phyloP scores from a whole-genome alignment of 495 filamentous ascomycete genomes.

The Sphaerosporella brunnea region DNA sequence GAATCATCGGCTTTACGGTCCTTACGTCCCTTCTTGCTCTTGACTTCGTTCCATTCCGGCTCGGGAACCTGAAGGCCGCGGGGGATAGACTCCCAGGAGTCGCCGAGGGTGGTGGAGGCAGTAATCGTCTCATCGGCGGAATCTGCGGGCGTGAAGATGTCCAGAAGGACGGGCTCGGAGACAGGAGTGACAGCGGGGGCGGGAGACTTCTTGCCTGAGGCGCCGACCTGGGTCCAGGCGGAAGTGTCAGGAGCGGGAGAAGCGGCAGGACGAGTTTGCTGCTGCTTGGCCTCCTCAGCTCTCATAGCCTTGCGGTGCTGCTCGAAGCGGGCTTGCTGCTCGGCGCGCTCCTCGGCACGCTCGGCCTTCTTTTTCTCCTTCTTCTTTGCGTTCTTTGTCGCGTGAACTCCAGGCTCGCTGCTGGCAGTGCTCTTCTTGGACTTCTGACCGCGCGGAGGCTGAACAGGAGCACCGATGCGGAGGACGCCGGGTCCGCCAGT shows the following conservation, averaged over 20 bases:
- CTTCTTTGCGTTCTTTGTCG: conserved; percentile 37
- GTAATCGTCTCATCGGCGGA: conserved; percentile 18
- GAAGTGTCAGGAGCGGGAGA: conserved; percentile 24
- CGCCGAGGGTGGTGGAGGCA: conserved; percentile 24
- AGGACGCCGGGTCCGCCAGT: conserved; percentile 29
- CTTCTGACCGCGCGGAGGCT: conserved; percentile 27
- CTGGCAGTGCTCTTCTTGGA: conserved; percentile 20
- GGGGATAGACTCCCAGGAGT: conserved; percentile 26
- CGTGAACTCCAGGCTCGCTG: conserved; percentile 23
- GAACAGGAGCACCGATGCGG: conserved; percentile 28
- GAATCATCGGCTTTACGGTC: conserved; percentile 19
- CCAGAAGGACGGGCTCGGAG: conserved; percentile 27
- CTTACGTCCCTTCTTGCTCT: conserved; percentile 19
- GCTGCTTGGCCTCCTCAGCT: conserved; percentile 22
- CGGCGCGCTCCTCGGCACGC: conserved; percentile 31
- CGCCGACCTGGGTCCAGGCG: conserved; percentile 27
- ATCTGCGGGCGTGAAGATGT: conserved; percentile 30
- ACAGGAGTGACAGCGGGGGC: conserved; percentile 5
- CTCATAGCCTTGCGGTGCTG: conserved; percentile 35
- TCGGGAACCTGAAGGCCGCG: conserved; percentile 14
- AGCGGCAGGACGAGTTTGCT: conserved; percentile 30
- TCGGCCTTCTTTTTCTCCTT: conserved; percentile 31
- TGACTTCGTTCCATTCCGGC: conserved; percentile 22
- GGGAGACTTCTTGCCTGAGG: conserved; percentile 1
- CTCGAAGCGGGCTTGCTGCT: conserved; percentile 30